Base-by-base conservation (phyloP, 768 basidiomycete genomes). In the Russula griseocarnosa region DNA sequence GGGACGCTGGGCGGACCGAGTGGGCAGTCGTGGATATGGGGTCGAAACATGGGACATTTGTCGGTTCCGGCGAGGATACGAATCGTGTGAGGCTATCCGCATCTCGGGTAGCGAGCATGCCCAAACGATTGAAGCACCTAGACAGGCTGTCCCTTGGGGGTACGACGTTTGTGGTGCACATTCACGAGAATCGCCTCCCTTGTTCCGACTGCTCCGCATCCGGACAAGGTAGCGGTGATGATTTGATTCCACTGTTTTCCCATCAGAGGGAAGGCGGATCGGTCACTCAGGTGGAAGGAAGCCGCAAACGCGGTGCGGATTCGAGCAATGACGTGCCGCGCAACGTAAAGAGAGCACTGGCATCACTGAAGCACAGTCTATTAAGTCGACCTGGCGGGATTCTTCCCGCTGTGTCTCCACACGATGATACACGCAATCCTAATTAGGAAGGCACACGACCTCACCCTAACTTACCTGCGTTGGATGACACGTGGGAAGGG, bases 21-120 rank as follows among this genome's bases (percentile, higher is more conserved):
- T 93, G 90, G 90, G 80, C 82, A 3, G 75, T 90, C 34, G 89
- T 92, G 11, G 92, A 94, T 71, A 89, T 89, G 86, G 92, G 89
- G 11, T 90, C 88, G 58, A 87, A 85, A 73, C 92, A 94, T 67
- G 92, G 92, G 4, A 92, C 91, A 0, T 92, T 86, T 71, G 60
- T 90, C 62, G 74, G 73, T 13, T 59, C 69, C 52, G 46, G 58
- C 30, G 71, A 74, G 56, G 62, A 30, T 32, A n/a, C 51, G 58
- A 63, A 52, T 47, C 56, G 58, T 40, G 40, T 50, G 44, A 60
- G 59, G 53, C 76, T 92, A 52, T 91, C 90, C 36, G 81, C 82
- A 46, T 72, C 86, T 40, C 82, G 86, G 58, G 76, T 79, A 56
- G 86, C 90, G 54, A 92, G 90, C 73, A 74, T 87, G 63, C 90